A percentile compares a stretch with the other conserved stretches of the same genome.
phyloP scores from a whole-genome alignment of 2,329 filamentous ascomycete genomes.

The Macrophomina tecta region DNA sequence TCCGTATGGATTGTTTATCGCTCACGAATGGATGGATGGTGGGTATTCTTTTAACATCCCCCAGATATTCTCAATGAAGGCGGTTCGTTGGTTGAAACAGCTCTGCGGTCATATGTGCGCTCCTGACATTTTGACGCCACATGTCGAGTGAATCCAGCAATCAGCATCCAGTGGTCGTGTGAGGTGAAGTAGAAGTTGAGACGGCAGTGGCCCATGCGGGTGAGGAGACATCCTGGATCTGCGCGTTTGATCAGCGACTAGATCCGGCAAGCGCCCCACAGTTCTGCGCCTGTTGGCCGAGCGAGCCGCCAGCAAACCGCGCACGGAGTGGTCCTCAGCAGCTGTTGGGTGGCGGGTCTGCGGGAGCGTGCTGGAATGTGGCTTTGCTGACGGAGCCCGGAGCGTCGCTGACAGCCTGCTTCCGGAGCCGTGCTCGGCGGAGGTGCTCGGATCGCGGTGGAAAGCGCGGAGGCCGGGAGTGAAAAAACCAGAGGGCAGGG shows the following conservation, averaged over 20 bases:
- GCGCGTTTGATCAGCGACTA: conserved; percentile 22
- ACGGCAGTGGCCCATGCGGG: conserved; percentile 18
- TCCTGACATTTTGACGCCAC: background rate
- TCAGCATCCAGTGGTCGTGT: background rate
- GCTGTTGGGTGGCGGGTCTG: background rate
- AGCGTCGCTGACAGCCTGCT: background rate
- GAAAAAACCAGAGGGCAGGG: background rate
- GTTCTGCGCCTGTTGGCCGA: background rate
- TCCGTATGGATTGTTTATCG: background rate
- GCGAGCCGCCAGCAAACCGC: background rate
- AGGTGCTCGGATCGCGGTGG: background rate
- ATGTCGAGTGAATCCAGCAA: too few species aligned
- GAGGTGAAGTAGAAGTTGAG: conserved; percentile 18
- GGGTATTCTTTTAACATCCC: background rate
- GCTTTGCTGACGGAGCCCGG: conserved; percentile 12
- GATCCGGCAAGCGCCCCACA: conserved; percentile 11
- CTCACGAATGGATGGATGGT: background rate
- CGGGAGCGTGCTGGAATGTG: background rate
- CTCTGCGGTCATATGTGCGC: background rate
- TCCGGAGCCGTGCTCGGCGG: background rate
- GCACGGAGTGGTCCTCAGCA: background rate
- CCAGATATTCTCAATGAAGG: background rate
- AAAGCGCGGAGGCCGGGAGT: background rate
- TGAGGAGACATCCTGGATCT: conserved; percentile 8
- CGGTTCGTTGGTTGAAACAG: background rate